Conservation (phyloP, 2,329 filamentous ascomycete species). For the Pyrenochaeta sp. region DNA sequence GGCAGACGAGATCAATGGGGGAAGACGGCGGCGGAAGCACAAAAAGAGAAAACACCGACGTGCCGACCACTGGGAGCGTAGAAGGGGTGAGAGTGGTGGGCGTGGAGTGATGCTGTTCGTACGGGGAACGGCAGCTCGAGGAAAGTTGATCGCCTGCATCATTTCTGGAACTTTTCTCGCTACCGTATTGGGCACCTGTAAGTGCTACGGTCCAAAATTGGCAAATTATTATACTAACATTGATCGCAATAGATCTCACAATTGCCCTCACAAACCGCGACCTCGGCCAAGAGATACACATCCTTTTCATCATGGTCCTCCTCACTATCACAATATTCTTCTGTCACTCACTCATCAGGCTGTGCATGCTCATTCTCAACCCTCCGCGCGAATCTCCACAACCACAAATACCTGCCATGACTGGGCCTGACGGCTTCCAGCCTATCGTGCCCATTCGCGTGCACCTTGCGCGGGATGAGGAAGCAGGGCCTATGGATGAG, state of each 20-base stretch:
- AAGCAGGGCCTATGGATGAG: conserved; percentile 63
- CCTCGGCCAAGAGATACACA: conserved; percentile 75
- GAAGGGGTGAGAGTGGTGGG: conserved; percentile 24
- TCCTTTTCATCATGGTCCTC: conserved; percentile 81
- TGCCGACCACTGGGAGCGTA: conserved; percentile 41
- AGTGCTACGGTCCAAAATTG: conserved; percentile 44
- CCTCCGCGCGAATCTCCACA: conserved; percentile 40
- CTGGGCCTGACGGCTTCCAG: conserved; percentile 70
- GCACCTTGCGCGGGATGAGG: conserved; percentile 77
- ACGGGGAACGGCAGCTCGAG: conserved; percentile 37
- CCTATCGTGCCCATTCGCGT: conserved; percentile 80
- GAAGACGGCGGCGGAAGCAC: conserved; percentile 48
- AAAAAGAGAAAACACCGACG: conserved; percentile 39
- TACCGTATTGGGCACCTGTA: conserved; percentile 71
- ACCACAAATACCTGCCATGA: conserved; percentile 57
- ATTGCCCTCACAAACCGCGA: conserved; percentile 73
- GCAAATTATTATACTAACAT: conserved; percentile 5
- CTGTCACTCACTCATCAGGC: conserved; percentile 77
- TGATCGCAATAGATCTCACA: conserved; percentile 68
- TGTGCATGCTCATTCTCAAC: conserved; percentile 72
- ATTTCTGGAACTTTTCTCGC: conserved; percentile 71
- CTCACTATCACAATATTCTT: conserved; percentile 80
- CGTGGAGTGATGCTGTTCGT: conserved; percentile 28
- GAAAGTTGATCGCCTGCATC: conserved; percentile 58
- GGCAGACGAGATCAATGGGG: conserved; percentile 54